Base-by-base conservation (phyloP, 495 filamentous ascomycete genomes). In the Lineolata rhizophorae region DNA sequence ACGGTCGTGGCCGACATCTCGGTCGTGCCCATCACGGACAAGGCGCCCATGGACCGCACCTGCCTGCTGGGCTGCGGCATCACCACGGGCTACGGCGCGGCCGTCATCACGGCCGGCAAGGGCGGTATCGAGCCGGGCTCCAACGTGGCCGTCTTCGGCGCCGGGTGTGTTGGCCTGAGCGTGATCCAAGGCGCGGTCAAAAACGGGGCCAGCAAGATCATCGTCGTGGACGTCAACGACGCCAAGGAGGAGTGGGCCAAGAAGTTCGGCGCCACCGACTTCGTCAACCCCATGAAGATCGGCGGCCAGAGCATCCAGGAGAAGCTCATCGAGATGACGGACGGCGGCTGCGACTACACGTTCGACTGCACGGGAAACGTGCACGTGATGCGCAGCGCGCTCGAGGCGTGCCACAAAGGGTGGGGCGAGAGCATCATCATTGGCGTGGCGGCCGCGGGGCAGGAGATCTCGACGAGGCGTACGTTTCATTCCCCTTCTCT, bases 361-460 rank as follows among this genome's bases (percentile, higher is more conserved):
- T 97, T 97, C 49, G 87, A 97, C 60, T 97, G 87, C 61, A 97
- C 87, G 3, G 87, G 87, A 13, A 95, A 95, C 46, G 83, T 93
- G 17, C 65, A 72, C 32, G 87, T 97, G 21, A 97, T 97, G 87
- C 69, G 87, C 37, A 78, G 77, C 18, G 87, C 87, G 28, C 67
- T 97, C 29, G 87, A 97, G 60, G 84, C 87, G 22, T 97, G 87
- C 58, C 90, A 97, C 57, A 97, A 97, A 67, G 87, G 87, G 19
- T 97, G 87, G 87, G 87, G 87, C 37, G 71, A 95, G 71, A 90
- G 79, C 46, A 91, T 97, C 45, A 69, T 97, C 48, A 97, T 97
- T 47, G 87, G 87, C 46, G 87, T 97, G 35, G 87, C 87, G 29
- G 90, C 87, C 37, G 90, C 90, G 30, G 87, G 87, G 13, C 85